phyloP scores from a whole-genome alignment of 2,329 filamentous ascomycete genomes.

The Passalora sequoiae region DNA sequence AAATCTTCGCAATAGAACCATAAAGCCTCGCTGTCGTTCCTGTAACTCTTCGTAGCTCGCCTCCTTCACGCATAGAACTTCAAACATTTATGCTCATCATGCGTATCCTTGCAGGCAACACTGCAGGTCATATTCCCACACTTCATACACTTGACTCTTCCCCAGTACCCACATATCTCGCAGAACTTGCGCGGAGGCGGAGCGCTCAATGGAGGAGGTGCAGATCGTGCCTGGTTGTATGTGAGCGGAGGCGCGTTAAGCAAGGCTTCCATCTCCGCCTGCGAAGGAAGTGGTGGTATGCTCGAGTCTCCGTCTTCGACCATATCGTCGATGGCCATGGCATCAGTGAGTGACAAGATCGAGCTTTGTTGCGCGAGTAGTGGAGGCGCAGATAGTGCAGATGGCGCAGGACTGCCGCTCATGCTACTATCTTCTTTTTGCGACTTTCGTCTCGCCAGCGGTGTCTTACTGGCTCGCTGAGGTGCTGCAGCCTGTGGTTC shows the following conservation, averaged over 20 bases:
- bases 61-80: constrained; percentile 39
- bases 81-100: constrained; percentile 66
- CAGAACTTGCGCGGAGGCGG: constrained; percentile 63
- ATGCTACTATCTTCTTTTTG: constrained; percentile 25
- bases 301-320: constrained; percentile 40
- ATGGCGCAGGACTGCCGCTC: constrained; percentile 26
- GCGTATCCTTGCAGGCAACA: constrained; percentile 65
- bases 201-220: constrained; percentile 36
- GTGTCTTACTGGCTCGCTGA: constrained; percentile 34
- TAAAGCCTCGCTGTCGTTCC: too few species aligned
- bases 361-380: constrained; percentile 8
- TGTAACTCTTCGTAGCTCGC: not conserved
- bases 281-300: constrained; percentile 24
- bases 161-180: constrained; percentile 79
- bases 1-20: too few species aligned
- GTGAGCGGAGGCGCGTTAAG: constrained; percentile 60
- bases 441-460: constrained; percentile 30
- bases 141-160: constrained; percentile 67
- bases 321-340: constrained; percentile 41
- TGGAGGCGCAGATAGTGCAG: constrained; percentile 7
- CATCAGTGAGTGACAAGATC: constrained; percentile 26
- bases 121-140: constrained; percentile 76
- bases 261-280: constrained; percentile 56
- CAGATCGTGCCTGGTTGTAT: constrained; percentile 58
- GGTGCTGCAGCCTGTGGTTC: constrained; percentile 19